Base-by-base conservation (phyloP, 176 grass and related monocot genomes). In the Otatea glauca region DNA sequence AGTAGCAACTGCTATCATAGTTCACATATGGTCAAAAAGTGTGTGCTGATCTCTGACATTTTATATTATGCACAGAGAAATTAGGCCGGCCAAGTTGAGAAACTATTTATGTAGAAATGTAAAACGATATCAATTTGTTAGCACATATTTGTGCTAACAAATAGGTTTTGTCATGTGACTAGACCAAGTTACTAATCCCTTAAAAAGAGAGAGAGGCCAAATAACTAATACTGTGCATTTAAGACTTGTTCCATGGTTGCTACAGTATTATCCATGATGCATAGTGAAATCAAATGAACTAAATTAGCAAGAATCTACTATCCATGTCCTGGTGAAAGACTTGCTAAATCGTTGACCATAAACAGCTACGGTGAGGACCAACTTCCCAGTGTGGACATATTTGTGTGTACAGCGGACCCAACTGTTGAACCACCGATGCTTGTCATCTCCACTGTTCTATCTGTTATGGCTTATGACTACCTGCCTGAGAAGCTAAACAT, bases 401-500 rank as follows among this genome's bases (percentile, higher is more conserved):
- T 97, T 83, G 92, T 97, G 73, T 97, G 92, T 77, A 92, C 91
- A 12, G 92, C 92, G 0, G 94, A 97, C 38, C 91, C 85, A 18
- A 80, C 58, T 9, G 50, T 83, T 32, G 94, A 97, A 63, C 94
- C 94, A 51, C 91, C 87, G 27, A 93, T 67, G 74, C 72, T 97
- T 78, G 92, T 94, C 51, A 88, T 94, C 70, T 88, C 83, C 60
- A 94, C 92, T 15, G 70, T 94, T 58, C 83, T 97, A 65, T 97
- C 94, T 37, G 85, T 92, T 9, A 92, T 97, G 94, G 92, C 94
- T 29, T 97, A 97, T 55, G 85, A 97, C 73, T 97, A 92, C 54
- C 85, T 87, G 9, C 14, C 85, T 0, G 89, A 94, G 65, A 94
- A 97, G 70, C 72, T 97, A 35, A 97, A 85, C 55, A 54, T 97